Conservation (phyloP, 2,329 filamentous ascomycete genomes). For the Didymella pinodella region DNA sequence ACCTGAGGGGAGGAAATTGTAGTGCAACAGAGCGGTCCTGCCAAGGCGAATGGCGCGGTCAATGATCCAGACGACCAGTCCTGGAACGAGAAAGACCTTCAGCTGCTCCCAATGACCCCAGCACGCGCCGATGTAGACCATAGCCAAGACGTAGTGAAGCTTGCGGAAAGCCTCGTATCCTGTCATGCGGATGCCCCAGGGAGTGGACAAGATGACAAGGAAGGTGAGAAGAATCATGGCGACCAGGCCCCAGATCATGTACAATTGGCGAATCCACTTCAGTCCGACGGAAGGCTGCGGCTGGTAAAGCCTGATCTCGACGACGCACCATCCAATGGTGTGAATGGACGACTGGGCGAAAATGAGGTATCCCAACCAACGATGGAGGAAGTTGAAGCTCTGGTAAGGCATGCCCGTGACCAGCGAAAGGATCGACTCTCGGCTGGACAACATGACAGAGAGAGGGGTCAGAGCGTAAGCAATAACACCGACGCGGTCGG, state of each 20-base stretch:
- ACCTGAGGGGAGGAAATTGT: conserved; percentile 43
- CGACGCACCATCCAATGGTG: conserved; percentile 73
- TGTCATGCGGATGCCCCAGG: conserved; percentile 67
- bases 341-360: conserved; percentile 72
- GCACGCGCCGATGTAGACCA: conserved; percentile 77
- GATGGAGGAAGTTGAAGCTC: conserved; percentile 59
- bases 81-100: conserved; percentile 52
- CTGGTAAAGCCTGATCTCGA: conserved; percentile 73
- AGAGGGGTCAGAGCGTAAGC: conserved; percentile 79
- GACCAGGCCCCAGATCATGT: conserved; percentile 77
- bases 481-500: conserved; percentile 73
- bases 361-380: conserved; percentile 78
- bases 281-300: conserved; percentile 69
- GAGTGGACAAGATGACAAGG: conserved; percentile 67
- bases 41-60: conserved; percentile 68
- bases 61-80: conserved; percentile 69
- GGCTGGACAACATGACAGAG: conserved; percentile 70
- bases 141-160: conserved; percentile 74
- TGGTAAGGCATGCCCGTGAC: conserved; percentile 79
- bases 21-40: conserved; percentile 68
- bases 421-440: conserved; percentile 74
- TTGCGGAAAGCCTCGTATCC: conserved; percentile 83
- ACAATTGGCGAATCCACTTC: conserved; percentile 68
- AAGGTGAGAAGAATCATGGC: conserved; percentile 71
- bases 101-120: conserved; percentile 77